These are phyloP conservation scores for Didymella pomorum DNA, from an alignment of 2,329 filamentous ascomycete genomes.

Conservation along the genomic window DNA sequence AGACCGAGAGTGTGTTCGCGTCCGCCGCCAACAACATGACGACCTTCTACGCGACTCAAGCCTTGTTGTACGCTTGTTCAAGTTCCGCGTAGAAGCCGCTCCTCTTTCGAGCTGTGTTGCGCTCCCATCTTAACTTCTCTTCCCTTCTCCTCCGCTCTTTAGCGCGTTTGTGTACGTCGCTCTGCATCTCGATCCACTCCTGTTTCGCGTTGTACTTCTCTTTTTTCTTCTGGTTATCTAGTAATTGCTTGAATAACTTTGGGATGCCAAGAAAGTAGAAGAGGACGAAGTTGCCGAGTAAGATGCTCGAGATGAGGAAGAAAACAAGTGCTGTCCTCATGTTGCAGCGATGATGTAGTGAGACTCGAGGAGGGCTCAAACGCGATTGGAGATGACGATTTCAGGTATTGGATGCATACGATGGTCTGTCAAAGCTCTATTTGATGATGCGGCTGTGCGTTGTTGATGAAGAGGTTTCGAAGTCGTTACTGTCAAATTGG, in stretches of 20 bases:
- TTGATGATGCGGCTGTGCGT: not conserved
- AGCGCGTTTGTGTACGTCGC: conserved; percentile 18
- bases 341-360: not conserved
- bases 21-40: no score
- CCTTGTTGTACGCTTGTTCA: conserved; percentile 13
- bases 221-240: conserved; percentile 14
- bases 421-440: not conserved
- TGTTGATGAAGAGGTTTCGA: not conserved
- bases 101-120: conserved; percentile 17
- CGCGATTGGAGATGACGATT: not conserved
- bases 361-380: not conserved
- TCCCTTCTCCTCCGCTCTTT: conserved; percentile 19
- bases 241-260: conserved; percentile 11
- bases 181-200: conserved; percentile 21
- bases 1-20: not conserved
- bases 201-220: conserved; percentile 3
- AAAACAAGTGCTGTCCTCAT: conserved; percentile 18
- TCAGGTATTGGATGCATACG: not conserved
- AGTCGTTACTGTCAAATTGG: not conserved
- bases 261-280: conserved; percentile 23
- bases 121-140: conserved; percentile 18
- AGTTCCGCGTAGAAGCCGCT: conserved; percentile 21
- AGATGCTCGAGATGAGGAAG: conserved; percentile 14
- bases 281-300: conserved; percentile 16
- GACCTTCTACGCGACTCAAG: not conserved